These are phyloP conservation scores for Fomitopsis pinicola DNA, from an alignment of 1,284 basidiomycete genomes.

Conservation along the genomic window DNA sequence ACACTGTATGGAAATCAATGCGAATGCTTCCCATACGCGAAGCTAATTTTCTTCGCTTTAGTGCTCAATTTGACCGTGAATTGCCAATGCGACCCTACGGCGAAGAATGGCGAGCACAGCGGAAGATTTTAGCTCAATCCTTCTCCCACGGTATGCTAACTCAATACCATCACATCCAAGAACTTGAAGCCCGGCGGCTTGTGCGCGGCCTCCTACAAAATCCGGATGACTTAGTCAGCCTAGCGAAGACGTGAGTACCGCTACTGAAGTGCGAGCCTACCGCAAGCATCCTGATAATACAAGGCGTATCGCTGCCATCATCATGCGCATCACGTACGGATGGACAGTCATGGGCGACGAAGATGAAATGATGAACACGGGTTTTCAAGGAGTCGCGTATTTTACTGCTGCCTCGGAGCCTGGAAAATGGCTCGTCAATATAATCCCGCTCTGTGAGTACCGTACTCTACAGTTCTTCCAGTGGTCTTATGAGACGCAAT, in stretches of 20 bases:
- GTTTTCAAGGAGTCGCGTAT: slow-evolving; percentile 22
- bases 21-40: too few species aligned
- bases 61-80: not conserved
- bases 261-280: too few species aligned
- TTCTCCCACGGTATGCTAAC: not conserved
- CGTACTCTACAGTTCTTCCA: not conserved
- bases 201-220: not conserved
- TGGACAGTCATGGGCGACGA: slow-evolving; percentile 19
- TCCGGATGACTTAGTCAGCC: not conserved
- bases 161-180: slow-evolving; percentile 1
- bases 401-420: slow-evolving; percentile 21
- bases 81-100: not conserved
- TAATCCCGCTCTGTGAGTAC: slow-evolving; percentile 25
- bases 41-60: not conserved
- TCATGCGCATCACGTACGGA: slow-evolving; percentile 26
- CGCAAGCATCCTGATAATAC: not conserved
- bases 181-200: not conserved
- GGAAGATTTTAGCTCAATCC: not conserved
- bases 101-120: not conserved
- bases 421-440: slow-evolving; percentile 25
- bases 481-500: too few species aligned
- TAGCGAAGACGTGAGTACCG: not conserved
- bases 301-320: slow-evolving; percentile 18
- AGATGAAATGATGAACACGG: slow-evolving; percentile 21
- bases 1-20: too few species aligned